Conservation (phyloP, 1,284 basidiomycete species). For the Sphagnurus paluster region DNA sequence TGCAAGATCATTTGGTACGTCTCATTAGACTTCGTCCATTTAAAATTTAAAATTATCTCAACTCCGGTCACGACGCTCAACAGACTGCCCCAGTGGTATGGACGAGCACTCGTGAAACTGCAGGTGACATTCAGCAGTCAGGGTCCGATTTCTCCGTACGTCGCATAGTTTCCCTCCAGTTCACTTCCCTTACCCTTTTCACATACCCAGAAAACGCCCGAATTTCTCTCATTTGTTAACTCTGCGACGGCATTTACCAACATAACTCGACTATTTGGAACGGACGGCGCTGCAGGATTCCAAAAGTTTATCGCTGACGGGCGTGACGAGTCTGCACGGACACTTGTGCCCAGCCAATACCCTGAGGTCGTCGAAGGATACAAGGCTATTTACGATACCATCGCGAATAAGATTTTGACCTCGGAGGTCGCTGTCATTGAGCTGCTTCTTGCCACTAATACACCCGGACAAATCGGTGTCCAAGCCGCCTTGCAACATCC, state of each 20-base stretch:
- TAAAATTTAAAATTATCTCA: neutral
- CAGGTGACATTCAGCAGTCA: conserved; percentile 33
- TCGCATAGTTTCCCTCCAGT: conserved; percentile 6
- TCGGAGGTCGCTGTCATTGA: conserved; percentile 55
- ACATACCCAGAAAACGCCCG: conserved; percentile 47
- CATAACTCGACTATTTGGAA: conserved; percentile 12
- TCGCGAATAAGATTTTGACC: conserved; percentile 43
- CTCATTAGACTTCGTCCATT: too few relatives aligned
- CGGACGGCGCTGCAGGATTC: conserved; percentile 5
- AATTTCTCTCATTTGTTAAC: conserved; percentile 59
- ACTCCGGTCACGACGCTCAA: conserved; percentile 17
- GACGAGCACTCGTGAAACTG: conserved; percentile 42
- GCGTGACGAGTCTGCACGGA: conserved; percentile 3
- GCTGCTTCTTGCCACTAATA: conserved; percentile 57
- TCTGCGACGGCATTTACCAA: conserved; percentile 56
- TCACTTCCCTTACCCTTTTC: conserved; percentile 26
- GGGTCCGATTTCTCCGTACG: conserved; percentile 26
- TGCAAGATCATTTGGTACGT: conserved; percentile 63
- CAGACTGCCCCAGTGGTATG: conserved; percentile 45
- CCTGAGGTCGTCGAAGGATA: conserved; percentile 58
- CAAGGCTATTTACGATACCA: conserved; percentile 57
- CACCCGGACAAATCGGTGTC: conserved; percentile 49
- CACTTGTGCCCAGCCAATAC: conserved; percentile 46
- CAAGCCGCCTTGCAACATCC: conserved; percentile 73
- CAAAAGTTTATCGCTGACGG: conserved; percentile 4